Evolutionary conservation across 768 basidiomycete species (phyloP), one percentile per base, ranked within the genome.

Genomic region (Nevesoporus exiguus): DNA sequence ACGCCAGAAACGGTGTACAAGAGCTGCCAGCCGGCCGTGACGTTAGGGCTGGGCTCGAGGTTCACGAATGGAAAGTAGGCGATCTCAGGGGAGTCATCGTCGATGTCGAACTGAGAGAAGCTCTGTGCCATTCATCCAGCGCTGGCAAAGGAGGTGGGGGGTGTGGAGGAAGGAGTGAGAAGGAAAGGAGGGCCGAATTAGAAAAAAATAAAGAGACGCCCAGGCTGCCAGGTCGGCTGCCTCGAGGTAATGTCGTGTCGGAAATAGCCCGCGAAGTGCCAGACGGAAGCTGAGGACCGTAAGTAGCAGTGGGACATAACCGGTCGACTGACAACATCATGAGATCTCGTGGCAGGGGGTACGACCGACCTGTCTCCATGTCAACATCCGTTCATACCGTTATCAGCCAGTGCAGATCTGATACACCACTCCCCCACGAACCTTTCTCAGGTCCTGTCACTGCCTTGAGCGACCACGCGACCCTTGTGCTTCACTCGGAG

Each of bases 21-120:
- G 17, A 86, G 80, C 64, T 82, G 83, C 90, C 90, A 92, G 63
- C 87, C 87, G 25, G 73, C 75, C 19, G 68, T 61, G 39, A 81
- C 61, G 60, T 83, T 74, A 1, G 80, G 69, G 47, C 76, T 66
- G 37, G 78, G 72, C 52, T 82, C 71, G 11, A 77, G 79, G 67
- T 87, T 84, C 40, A 73, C 63, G 55, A 82, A 79, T 22, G 89
- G 88, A 54, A 67, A 75, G 73, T 88, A 90, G 25, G 61, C 57
- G 59, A 90, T 72, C 43, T 75, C 63, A 5, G 88, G 88, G 40
- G 88, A 88, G 50, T 82, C 81, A 66, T 89, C 82, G 68, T 85
- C 80, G 61, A 90, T 73, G 54, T 68, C 59, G 69, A 88, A 74
- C 54, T 76, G 65, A 31, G 36, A 49, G 41, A 49, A 46, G 31